Base-by-base conservation (phyloP, 1,284 basidiomycete species). In the Tremellales sp. region DNA sequence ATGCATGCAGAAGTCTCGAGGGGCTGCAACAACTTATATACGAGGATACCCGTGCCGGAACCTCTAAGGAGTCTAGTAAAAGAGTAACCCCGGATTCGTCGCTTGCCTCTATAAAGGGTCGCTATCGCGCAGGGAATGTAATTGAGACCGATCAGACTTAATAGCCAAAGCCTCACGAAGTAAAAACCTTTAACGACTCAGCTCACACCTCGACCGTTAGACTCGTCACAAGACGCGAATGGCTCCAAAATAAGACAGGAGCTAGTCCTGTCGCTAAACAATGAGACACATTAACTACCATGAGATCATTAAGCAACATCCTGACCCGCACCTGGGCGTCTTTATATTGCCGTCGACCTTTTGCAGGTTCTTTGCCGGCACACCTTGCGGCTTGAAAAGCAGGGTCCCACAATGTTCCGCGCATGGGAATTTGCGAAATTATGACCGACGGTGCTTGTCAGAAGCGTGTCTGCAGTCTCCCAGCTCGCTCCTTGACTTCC, bases 191-290 rank as follows among this genome's bases (percentile, higher is more conserved):
- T 13, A 14, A 22, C 13, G 3, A 24, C 9, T 36, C 19, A 41
- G 35, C 25, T 16, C 9, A 10, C 18, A 14, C 2, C 8, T 24
- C 26, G 12, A 19, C 7, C n/a, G 18, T n/a, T n/a, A 22, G 14
- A 53, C 54, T 47, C 41, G 53, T 51, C 54, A 56, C 54, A 56
- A n/a, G 47, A 39, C 8, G 37, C 47, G 27, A 56, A 56, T 7
- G 51, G 42, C 41, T 56, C 54, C 7, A 28, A 38, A 50, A 56
- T 47, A 18, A 56, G 19, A 8, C 40, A 19, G 54, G 54, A 14
- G 39, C 43, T 4, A 43, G 14, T 5, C 54, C 51, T 10, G 45
- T 31, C 13, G 47, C 51, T 26, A 56, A 24, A 47, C 54, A 56
- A 18, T 39, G 45, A 19, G 45, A 53, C 6, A 53, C 51, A 45